Base-by-base conservation (phyloP, 2,329 filamentous ascomycete genomes). In the Cadophora luteo-olivacea region DNA sequence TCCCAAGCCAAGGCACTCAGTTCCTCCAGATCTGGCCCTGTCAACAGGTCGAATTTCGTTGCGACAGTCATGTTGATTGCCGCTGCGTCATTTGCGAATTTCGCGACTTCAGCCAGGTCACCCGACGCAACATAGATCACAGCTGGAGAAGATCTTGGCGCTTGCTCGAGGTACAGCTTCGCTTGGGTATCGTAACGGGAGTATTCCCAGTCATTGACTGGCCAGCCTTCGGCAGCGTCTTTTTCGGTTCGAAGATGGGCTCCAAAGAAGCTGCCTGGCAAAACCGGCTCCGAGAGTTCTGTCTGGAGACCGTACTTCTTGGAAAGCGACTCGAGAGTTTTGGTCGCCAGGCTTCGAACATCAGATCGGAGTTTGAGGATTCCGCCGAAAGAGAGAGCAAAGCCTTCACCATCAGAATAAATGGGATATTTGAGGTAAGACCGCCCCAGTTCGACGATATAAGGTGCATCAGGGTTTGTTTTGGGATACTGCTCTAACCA, bases 71-170 rank as follows among this genome's bases (percentile, higher is more conserved):
- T 69, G 48, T 76, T 72, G 12, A 79, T 77, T 4, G 62, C 33
- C 24, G 69, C 63, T 9, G 80, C 81, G 64, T 80, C 79, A 12
- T 71, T 66, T 1, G 72, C 67, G 69, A 85, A 83, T 2, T 69
- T 69, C 0, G 73, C 72, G 4, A 81, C 75, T 65, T 84, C 78
- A 9, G 73, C 65, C 0, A 70, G 72, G 19, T 80, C 79, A 6
- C 82, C 82, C 0, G 80, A 81, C 16, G 82, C 82, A 22, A 84
- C 77, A 72, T 82, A 85, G 1, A 81, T 76, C 12, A 82, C 61
- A 0, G 71, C 57, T 1, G 79, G 68, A 7, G 75, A 74, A 49
- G 74, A 68, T 12, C 68, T 41, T 1, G 72, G 41, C 0, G 80
- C 76, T 65, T 80, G 76, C 33, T 72, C 60, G 25, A 82, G 74